These are phyloP conservation scores for Porcisia deanei DNA, from an alignment of 208 protist genomes.

Conservation along the genomic window DNA sequence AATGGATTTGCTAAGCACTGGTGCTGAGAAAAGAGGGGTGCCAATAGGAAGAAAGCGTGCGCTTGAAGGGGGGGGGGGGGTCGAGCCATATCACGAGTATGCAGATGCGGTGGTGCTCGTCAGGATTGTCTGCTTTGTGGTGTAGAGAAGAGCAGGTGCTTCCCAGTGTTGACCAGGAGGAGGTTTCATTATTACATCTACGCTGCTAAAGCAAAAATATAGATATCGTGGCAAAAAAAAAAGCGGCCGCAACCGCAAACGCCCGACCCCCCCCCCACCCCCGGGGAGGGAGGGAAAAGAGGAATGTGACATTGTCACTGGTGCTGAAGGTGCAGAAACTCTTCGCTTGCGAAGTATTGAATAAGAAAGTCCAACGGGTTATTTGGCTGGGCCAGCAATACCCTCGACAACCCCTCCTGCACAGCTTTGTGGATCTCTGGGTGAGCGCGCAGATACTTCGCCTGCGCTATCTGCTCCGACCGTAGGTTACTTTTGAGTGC, in stretches of 20 bases:
- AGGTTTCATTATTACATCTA: no score
- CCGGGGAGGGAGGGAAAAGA: background rate
- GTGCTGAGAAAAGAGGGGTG: background rate
- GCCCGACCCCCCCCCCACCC: background rate
- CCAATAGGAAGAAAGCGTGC: background rate
- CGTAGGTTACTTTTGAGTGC: slow-evolving; percentile 59
- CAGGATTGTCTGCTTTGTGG: background rate
- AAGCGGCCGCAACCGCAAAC: background rate
- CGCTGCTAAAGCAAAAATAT: background rate
- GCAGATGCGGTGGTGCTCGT: background rate
- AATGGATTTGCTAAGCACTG: background rate
- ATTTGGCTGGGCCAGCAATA: slow-evolving; percentile 60
- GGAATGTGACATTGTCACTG: background rate
- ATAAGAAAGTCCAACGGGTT: slow-evolving; percentile 63
- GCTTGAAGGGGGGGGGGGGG: background rate
- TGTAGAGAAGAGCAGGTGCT: background rate
- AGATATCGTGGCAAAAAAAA: background rate
- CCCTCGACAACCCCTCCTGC: slow-evolving; percentile 43
- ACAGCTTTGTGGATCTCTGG: slow-evolving; percentile 75
- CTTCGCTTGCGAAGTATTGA: slow-evolving; percentile 43
- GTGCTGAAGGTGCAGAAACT: slow-evolving; percentile 19
- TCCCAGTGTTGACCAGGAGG: background rate
- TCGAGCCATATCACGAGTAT: background rate
- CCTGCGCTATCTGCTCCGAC: slow-evolving; percentile 69
- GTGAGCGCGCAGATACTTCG: slow-evolving; percentile 81